phyloP scores from a whole-genome alignment of 305 asterid genomes.

The Petunia hybrid region DNA sequence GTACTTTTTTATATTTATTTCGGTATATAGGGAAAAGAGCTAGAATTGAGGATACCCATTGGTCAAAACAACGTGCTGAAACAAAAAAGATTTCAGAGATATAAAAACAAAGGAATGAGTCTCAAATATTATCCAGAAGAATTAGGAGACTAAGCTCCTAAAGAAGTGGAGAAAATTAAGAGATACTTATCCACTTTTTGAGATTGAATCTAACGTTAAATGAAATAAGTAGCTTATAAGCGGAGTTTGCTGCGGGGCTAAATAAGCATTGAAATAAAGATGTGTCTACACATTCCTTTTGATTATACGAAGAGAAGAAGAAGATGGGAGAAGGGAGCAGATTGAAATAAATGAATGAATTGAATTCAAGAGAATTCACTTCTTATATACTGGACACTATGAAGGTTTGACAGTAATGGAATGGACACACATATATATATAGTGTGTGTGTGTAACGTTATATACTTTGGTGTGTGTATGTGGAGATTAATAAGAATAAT shows the following conservation, averaged over 20 bases:
- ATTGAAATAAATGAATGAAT: slow-evolving; percentile 25
- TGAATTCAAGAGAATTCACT: slow-evolving; percentile 33
- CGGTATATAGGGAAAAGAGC: slow-evolving; percentile 36
- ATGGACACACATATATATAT: slow-evolving; percentile 38
- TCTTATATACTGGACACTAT: slow-evolving; percentile 34
- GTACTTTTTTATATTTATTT: not conserved
- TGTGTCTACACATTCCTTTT: slow-evolving; percentile 37
- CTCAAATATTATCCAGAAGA: slow-evolving; percentile 29
- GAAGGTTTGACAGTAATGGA: slow-evolving; percentile 31
- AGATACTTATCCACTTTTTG: slow-evolving; percentile 56
- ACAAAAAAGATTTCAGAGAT: slow-evolving; percentile 10
- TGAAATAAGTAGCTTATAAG: slow-evolving; percentile 29
- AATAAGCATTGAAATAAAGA: too few species aligned
- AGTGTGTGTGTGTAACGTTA: slow-evolving; percentile 24
- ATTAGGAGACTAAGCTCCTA: slow-evolving; percentile 32
- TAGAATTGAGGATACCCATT: slow-evolving; percentile 43
- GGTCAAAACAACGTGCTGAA: slow-evolving; percentile 36
- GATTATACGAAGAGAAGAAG: slow-evolving; percentile 27
- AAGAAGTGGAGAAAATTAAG: slow-evolving; percentile 42
- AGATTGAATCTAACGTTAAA: slow-evolving; percentile 34
- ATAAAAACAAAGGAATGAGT: slow-evolving; percentile 37
- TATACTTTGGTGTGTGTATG: slow-evolving; percentile 28
- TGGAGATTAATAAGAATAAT: not conserved
- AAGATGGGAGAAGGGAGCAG: not conserved
- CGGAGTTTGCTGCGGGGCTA: slow-evolving; percentile 47